Base-by-base conservation (phyloP, 805 yeast species). In the Wickerhamomyces mucosus region DNA sequence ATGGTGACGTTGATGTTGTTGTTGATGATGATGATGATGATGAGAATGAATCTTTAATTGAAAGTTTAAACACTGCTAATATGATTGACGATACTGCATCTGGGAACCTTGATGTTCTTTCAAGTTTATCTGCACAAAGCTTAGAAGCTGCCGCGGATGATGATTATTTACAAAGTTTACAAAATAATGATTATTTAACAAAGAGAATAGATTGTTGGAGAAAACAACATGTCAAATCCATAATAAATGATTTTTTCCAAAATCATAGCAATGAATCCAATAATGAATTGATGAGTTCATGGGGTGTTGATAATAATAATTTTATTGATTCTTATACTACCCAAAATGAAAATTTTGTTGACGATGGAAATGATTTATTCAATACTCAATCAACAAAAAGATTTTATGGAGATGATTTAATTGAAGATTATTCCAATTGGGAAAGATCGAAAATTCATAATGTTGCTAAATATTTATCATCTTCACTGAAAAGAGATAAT, bases 301-400 rank as follows among this genome's bases (percentile, higher is more conserved):
- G 60, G 60, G 60, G 58, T 15, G 51, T 52, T 32, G 59, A 52
- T 24, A 53, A 53, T 18, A 33, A 42, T 8, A 17, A 40, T 26
- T 17, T 34, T 18, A 24, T 25, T 16, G 41, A 28, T 8, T n/a
- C 30, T 3, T 26, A 33, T 1, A n/a, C 26, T 9, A 18, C 5
- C 8, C 8, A 26, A 4, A 15, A 26, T n/a, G 28, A 32, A 33
- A 9, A 15, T 29, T 14, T 30, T 30, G 11, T 16, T 24, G 9
- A 26, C 15, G 13, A 25, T 15, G 4, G 20, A 27, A 5, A n/a
- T n/a, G n/a, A n/a, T n/a, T 15, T 16, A 3, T 14, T 11, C 26
- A 8, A 11, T 6, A 19, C 17, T 4, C 27, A 18, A 1, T n/a
- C 13, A 5, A 12, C 21, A 6, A 46, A 45, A 27, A 37, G 51